Percentiles rank a stretch among this genome's conserved stretches.
Conservation (phyloP, 139 green algal species). For the Picochlorum sp. region DNA sequence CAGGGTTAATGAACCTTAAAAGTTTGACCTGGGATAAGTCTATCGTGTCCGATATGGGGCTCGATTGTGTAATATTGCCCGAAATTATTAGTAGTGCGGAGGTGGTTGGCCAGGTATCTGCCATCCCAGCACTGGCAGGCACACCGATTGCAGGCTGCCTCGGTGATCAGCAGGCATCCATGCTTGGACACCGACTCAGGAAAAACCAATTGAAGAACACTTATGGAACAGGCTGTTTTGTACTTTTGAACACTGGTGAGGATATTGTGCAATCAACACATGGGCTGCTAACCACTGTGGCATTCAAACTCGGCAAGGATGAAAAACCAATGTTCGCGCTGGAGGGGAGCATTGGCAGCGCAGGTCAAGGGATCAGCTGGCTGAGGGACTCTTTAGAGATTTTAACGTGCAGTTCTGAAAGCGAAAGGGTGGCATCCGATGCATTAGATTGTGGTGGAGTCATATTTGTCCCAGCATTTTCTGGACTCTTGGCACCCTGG, state of each 20-base stretch:
- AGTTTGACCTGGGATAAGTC: slow-evolving; percentile 66
- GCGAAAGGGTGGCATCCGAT: slow-evolving; percentile 39
- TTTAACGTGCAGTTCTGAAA: slow-evolving; percentile 39
- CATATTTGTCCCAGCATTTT: slow-evolving; percentile 96
- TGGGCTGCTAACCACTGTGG: slow-evolving; percentile 88
- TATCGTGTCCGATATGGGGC: slow-evolving; percentile 55
- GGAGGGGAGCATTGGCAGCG: slow-evolving; percentile 81
- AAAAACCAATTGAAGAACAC: slow-evolving; percentile 90
- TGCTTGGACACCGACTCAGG: slow-evolving; percentile 83
- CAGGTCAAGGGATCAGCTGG: slow-evolving; percentile 74
- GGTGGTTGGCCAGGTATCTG: slow-evolving; percentile 40
- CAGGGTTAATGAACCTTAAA: slow-evolving; percentile 83
- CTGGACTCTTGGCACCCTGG: slow-evolving; percentile 87
- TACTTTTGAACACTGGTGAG: slow-evolving; percentile 88
- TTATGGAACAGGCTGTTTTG: slow-evolving; percentile 95
- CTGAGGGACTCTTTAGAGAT: slow-evolving; percentile 76
- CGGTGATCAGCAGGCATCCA: slow-evolving; percentile 89
- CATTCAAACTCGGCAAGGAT: slow-evolving; percentile 68
- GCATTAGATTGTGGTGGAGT: slow-evolving; percentile 68
- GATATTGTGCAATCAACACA: slow-evolving; percentile 58
- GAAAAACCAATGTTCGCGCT: slow-evolving; percentile 69
- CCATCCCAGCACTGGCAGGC: slow-evolving; percentile 35
- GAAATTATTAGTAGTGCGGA: slow-evolving; percentile 76
- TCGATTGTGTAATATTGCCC: slow-evolving; percentile 54
- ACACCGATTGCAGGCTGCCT: slow-evolving; percentile 86